These are phyloP conservation scores for Neofusicoccum laricinum DNA, from an alignment of 2,329 filamentous ascomycete species.

Conservation along the genomic window DNA sequence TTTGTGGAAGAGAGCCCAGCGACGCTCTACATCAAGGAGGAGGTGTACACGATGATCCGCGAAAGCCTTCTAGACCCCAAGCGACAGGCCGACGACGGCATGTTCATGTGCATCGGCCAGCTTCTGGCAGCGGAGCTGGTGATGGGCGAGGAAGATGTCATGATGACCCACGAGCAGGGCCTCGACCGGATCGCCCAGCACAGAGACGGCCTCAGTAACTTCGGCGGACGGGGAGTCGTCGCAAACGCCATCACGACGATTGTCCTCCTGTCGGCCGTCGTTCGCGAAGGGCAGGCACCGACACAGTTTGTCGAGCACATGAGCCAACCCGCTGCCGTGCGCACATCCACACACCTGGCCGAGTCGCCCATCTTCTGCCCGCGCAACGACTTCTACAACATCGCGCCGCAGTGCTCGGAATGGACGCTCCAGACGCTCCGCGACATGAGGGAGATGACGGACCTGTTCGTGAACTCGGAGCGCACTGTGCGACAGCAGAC, in stretches of 20 bases:
- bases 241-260: neutral
- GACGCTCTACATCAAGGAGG: slow-evolving; percentile 16
- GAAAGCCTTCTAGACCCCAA: neutral
- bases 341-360: neutral
- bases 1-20: slow-evolving; percentile 12
- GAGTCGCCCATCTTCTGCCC: slow-evolving; percentile 15
- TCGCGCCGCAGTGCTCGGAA: neutral
- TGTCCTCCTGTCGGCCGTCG: neutral
- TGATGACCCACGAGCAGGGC: slow-evolving; percentile 14
- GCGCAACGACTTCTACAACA: slow-evolving; percentile 12
- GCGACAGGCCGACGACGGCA: neutral
- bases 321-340: neutral
- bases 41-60: slow-evolving; percentile 7
- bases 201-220: neutral
- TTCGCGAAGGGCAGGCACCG: slow-evolving; percentile 6
- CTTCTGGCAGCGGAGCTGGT: slow-evolving; percentile 7
- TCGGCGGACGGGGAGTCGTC: slow-evolving; percentile 4
- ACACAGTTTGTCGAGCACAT: neutral
- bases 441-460: slow-evolving; percentile 12
- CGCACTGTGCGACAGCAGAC: neutral
- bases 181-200: slow-evolving; percentile 6
- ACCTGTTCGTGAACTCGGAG: slow-evolving; percentile 6
- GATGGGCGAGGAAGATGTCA: slow-evolving; percentile 10
- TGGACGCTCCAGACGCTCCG: slow-evolving; percentile 2
- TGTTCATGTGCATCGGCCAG: slow-evolving; percentile 14